Percentiles rank a stretch among this genome's conserved stretches.
phyloP scores from a whole-genome alignment of 2,329 filamentous ascomycete species.

The Chaetomiaceae sp. region DNA sequence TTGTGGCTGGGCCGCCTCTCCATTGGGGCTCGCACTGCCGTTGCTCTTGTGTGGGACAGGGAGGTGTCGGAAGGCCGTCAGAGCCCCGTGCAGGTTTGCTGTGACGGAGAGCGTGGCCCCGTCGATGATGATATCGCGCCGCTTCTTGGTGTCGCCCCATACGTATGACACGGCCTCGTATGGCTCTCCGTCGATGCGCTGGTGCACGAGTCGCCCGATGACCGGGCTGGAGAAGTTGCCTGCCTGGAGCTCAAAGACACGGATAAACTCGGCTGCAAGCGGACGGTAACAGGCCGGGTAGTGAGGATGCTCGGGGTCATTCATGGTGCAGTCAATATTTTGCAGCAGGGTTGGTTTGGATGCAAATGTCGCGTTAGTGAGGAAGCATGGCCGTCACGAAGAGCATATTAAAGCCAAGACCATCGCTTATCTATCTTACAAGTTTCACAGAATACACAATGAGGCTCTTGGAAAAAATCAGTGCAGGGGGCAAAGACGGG shows the following conservation, averaged over 20 bases:
- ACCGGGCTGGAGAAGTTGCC: conserved; percentile 10
- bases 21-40: too few species aligned
- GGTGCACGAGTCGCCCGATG: conserved; percentile 10
- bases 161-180: conserved; percentile 24
- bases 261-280: conserved; percentile 10
- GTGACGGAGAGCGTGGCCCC: conserved; percentile 11
- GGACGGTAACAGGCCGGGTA: conserved; percentile 6
- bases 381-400: too few species aligned
- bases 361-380: too few species aligned
- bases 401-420: too few species aligned
- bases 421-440: too few species aligned
- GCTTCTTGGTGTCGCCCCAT: conserved; percentile 16
- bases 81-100: conserved; percentile 14
- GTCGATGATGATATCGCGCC: conserved; percentile 12
- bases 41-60: too few species aligned
- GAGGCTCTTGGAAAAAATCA: too few species aligned
- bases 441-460: too few species aligned
- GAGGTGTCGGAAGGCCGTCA: conserved; percentile 13
- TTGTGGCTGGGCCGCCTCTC: background rate
- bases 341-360: too few species aligned
- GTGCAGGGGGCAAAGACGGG: too few species aligned
- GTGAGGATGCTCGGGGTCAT: background rate
- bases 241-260: conserved; percentile 17
- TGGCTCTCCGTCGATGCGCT: conserved; percentile 7
- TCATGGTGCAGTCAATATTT: background rate